phyloP scores from a whole-genome alignment of 1,284 basidiomycete genomes.

The Boletus hoseneyae region DNA sequence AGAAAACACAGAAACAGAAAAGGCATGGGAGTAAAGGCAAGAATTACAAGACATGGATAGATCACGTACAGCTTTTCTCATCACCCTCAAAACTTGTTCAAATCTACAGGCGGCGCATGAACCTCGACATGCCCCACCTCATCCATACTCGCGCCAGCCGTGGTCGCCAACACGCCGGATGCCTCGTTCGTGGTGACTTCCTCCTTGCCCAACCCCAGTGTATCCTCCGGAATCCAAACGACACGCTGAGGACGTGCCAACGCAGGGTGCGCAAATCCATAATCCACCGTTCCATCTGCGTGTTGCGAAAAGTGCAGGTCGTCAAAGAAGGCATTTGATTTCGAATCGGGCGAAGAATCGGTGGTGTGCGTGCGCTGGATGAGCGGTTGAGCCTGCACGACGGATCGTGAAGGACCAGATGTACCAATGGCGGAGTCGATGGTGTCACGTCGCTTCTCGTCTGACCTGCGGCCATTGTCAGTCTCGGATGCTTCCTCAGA shows the following conservation, averaged over 20 bases:
- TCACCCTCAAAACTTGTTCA: constrained; percentile 29
- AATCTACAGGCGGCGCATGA: constrained; percentile 38
- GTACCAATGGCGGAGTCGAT: constrained; percentile 8
- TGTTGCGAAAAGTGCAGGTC: constrained; percentile 21
- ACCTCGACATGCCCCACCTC: constrained; percentile 68
- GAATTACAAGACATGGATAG: neutral
- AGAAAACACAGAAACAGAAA: neutral
- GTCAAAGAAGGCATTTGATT: constrained; percentile 17
- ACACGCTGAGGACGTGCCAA: constrained; percentile 68
- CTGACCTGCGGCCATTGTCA: constrained; percentile 18
- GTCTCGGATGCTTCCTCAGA: constrained; percentile 26
- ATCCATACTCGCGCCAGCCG: constrained; percentile 59
- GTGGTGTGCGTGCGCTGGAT: neutral
- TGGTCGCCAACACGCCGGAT: constrained; percentile 57
- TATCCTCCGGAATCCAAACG: constrained; percentile 81
- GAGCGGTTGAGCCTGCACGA: neutral
- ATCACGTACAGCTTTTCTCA: constrained; percentile 1
- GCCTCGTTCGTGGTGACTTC: constrained; percentile 59
- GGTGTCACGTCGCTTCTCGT: constrained; percentile 14
- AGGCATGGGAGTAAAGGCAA: neutral
- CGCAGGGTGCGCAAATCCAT: constrained; percentile 81
- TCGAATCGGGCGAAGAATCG: constrained; percentile 5
- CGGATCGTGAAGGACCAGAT: constrained; percentile 8
- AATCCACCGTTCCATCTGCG: constrained; percentile 32
- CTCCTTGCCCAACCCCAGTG: constrained; percentile 53